These are phyloP conservation scores for Phytomonas francai DNA, from an alignment of 208 protist genomes.

Conservation along the genomic window DNA sequence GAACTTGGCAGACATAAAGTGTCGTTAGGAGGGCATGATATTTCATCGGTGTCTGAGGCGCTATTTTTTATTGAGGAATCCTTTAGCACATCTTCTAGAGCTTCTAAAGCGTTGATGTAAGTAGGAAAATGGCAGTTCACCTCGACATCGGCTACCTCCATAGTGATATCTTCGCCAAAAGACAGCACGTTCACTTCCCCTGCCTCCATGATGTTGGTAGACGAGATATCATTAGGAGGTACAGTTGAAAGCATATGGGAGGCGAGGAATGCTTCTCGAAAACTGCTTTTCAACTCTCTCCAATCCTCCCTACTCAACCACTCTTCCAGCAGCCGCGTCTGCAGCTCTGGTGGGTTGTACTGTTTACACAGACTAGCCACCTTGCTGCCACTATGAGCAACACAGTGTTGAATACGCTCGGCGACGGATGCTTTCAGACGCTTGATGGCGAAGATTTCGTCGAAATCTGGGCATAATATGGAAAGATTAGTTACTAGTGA, in stretches of 20 bases:
- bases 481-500: background rate
- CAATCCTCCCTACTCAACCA: background rate
- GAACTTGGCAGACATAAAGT: background rate
- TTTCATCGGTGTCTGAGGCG: background rate
- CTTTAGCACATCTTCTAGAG: background rate
- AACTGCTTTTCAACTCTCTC: background rate
- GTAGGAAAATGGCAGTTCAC: background rate
- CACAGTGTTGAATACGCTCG: background rate
- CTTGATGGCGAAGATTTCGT: background rate
- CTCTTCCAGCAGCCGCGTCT: background rate
- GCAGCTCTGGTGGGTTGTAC: background rate
- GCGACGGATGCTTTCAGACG: background rate
- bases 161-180: slow-evolving; percentile 13
- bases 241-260: background rate
- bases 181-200: slow-evolving; percentile 20
- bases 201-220: background rate
- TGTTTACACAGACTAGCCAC: background rate
- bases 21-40: background rate
- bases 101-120: background rate
- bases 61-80: background rate
- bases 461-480: background rate
- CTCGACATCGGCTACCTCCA: background rate
- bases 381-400: background rate
- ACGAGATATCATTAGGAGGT: background rate
- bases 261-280: background rate